phyloP scores from a whole-genome alignment of 2,329 filamentous ascomycete species.

The Colletotrichum sp. region DNA sequence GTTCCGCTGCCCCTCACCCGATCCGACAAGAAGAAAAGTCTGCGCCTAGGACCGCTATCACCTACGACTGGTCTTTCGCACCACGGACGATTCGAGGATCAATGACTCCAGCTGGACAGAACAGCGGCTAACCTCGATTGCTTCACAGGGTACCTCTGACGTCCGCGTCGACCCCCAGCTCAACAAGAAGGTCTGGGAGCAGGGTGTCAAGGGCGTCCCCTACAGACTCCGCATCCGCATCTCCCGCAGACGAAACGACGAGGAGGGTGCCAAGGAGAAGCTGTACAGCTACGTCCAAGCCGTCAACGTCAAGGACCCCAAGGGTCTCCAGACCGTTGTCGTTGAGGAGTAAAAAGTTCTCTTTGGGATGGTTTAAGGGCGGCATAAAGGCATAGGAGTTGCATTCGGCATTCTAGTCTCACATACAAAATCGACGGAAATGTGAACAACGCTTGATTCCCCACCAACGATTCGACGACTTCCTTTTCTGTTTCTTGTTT shows the following conservation, averaged over 20 bases:
- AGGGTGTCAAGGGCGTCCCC: constrained; percentile 97
- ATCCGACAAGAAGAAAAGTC: neutral
- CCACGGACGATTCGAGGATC: neutral
- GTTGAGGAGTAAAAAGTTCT: constrained; percentile 71
- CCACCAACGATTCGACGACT: constrained; percentile 23
- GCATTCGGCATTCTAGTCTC: constrained; percentile 48
- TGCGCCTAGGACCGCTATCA: neutral
- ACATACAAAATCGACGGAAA: constrained; percentile 25
- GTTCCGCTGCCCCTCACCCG: constrained; percentile 38
- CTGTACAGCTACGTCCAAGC: constrained; percentile 99
- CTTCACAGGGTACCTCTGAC: constrained; percentile 85
- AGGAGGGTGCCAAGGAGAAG: constrained; percentile 99
- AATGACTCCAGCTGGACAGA: neutral
- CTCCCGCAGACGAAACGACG: constrained; percentile 99
- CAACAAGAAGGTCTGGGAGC: constrained; percentile 99
- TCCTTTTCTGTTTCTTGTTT: constrained; percentile 3
- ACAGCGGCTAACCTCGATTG: constrained; percentile 25
- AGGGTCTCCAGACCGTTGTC: constrained; percentile 92
- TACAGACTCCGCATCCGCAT: constrained; percentile 98
- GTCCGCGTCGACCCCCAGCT: constrained; percentile 98
- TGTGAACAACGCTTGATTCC: constrained; percentile 26
- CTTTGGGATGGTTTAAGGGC: constrained; percentile 46
- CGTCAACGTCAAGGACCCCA: constrained; percentile 99
- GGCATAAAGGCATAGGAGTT: constrained; percentile 51
- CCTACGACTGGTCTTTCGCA: neutral